A percentile compares a stretch with the other conserved stretches of the same genome.
These are phyloP conservation scores for Vararia minispora DNA, from an alignment of 768 basidiomycete genomes.

Conservation along the genomic window DNA sequence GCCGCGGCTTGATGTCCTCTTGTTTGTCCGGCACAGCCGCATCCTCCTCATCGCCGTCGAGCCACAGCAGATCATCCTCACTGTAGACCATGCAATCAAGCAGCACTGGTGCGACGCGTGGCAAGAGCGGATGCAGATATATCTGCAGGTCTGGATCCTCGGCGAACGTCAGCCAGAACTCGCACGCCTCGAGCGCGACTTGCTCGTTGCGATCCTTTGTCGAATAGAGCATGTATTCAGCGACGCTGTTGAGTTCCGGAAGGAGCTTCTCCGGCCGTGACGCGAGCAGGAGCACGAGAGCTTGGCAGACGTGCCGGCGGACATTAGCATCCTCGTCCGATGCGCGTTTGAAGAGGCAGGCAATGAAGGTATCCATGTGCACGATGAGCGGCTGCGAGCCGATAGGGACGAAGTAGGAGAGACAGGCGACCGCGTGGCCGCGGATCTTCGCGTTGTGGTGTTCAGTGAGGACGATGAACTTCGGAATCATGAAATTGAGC, in stretches of 20 bases:
- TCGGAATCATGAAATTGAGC: slow-evolving; percentile 93
- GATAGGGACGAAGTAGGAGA: slow-evolving; percentile 88
- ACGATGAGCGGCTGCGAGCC: slow-evolving; percentile 77
- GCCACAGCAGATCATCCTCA: slow-evolving; percentile 90
- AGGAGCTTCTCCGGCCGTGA: slow-evolving; percentile 93
- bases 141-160: slow-evolving; percentile 84
- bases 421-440: slow-evolving; percentile 84
- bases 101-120: slow-evolving; percentile 90
- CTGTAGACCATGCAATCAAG: slow-evolving; percentile 96
- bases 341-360: slow-evolving; percentile 88
- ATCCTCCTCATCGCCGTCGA: slow-evolving; percentile 87
- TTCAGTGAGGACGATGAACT: slow-evolving; percentile 82
- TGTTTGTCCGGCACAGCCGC: slow-evolving; percentile 88
- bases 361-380: slow-evolving; percentile 90
- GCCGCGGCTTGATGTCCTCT: slow-evolving; percentile 91
- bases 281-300: slow-evolving; percentile 85
- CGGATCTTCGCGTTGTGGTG: slow-evolving; percentile 86
- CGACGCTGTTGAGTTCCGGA: slow-evolving; percentile 91
- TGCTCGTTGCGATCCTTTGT: slow-evolving; percentile 96
- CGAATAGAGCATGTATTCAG: slow-evolving; percentile 98
- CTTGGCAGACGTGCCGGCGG: slow-evolving; percentile 91
- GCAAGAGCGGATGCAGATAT: slow-evolving; percentile 76
- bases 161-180: slow-evolving; percentile 99
- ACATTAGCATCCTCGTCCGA: slow-evolving; percentile 91
- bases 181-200: slow-evolving; percentile 95